Evolutionary conservation across 140 eudicot species (phyloP), one percentile per base, ranked within the genome.

Genomic region (Stevia rebaudiana): DNA sequence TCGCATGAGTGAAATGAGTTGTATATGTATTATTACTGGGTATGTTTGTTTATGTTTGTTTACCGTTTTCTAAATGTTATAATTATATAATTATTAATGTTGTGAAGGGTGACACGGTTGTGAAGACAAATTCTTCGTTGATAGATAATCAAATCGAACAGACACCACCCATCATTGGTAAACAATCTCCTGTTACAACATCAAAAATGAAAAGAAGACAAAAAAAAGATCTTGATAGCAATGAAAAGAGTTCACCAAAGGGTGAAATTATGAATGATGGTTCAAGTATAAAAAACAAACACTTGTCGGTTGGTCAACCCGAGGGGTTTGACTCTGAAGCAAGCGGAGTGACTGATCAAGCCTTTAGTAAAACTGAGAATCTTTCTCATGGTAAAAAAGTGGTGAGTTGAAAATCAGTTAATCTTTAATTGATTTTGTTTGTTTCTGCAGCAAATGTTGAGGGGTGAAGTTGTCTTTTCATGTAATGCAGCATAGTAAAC

Each of bases 381-480:
- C 55, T 57, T 67, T 79, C 81, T 49, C 77, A 60, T 72, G 81
- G 77, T 40, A 81, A 75, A 80, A 69, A 55, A 76, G 79, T 63
- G 79, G 95, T 86, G 70, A 81, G 87, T 74, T 50, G 16, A 41
- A 25, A 62, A 48, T 63, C 60, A 8, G 6, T 35, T 48, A 11
- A 48, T 41, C 65, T 24, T 47, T 49, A 61, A 39, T 30, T 50
- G 36, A 23, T 74, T 67, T 40, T 49, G 73, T 48, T 41, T 39
- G 28, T 52, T 59, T 23, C 16, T 22, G 25, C n/a, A n/a, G n/a
- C n/a, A n/a, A n/a, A n/a, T 66, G 67, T 53, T 40, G 31, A 33
- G 16, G 65, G 35, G 44, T 44, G 22, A 36, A 46, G 9, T 13
- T 68, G 15, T 55, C 15, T 40, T 62, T 46, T 60, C 43, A 23